A percentile compares a stretch with the other conserved stretches of the same genome.
phyloP scores from a whole-genome alignment of 441 rosid genomes.

The Euphorbia schlechtendalii region DNA sequence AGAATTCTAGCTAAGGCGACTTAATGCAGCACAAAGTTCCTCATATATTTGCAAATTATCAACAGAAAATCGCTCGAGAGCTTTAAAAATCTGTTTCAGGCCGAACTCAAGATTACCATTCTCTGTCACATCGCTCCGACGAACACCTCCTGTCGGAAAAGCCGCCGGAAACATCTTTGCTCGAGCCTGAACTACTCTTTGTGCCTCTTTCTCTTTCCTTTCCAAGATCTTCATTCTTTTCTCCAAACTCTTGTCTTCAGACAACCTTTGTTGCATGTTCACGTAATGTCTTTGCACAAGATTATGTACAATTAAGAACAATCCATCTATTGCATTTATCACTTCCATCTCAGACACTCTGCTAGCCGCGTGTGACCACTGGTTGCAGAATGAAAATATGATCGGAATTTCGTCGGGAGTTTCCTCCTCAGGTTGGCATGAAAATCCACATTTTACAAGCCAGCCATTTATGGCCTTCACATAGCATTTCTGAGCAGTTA shows the following conservation, averaged over 20 bases:
- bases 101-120: conserved; percentile 50
- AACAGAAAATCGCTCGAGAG: conserved; percentile 66
- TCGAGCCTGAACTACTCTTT: conserved; percentile 55
- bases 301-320: conserved; percentile 46
- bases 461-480: conserved; percentile 66
- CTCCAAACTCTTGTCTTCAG: conserved; percentile 49
- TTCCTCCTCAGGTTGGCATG: conserved; percentile 38
- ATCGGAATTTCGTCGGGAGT: conserved; percentile 56
- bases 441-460: conserved; percentile 49
- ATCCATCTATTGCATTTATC: conserved; percentile 43
- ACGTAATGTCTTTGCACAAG: conserved; percentile 54
- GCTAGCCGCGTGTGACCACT: conserved; percentile 66
- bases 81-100: conserved; percentile 57
- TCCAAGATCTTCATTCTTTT: conserved; percentile 51
- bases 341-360: conserved; percentile 76
- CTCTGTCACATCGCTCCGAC: conserved; percentile 46
- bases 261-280: conserved; percentile 40
- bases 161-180: conserved; percentile 41
- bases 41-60: conserved; percentile 50
- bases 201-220: conserved; percentile 62
- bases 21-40: conserved; percentile 46
- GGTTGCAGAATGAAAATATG: conserved; percentile 71
- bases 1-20: not conserved
- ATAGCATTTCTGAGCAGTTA: conserved; percentile 56
- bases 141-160: conserved; percentile 24